Conservation (phyloP, 2,329 filamentous ascomycete genomes). For the Cladosporium sp. region DNA sequence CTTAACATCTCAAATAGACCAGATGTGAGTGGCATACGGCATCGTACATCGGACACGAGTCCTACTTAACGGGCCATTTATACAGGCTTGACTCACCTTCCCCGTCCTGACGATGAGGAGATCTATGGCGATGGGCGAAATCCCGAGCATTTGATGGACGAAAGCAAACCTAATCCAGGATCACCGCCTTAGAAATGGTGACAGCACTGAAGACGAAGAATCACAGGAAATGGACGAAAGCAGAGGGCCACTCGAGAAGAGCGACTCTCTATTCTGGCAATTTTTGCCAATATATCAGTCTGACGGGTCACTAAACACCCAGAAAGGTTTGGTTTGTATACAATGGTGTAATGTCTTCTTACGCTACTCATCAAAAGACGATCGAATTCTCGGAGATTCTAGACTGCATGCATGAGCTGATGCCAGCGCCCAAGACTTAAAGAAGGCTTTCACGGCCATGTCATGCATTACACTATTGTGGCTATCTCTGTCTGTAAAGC, state of each 20-base stretch:
- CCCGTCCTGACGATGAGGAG: no score
- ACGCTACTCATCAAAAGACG: no score
- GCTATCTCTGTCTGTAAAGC: not conserved
- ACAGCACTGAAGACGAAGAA: slow-evolving; percentile 37
- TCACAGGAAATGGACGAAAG: slow-evolving; percentile 49
- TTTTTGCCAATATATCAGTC: no score
- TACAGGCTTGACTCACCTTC: no score
- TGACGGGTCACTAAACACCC: not conserved
- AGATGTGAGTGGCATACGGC: not conserved
- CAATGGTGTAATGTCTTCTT: not conserved
- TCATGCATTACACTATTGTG: not conserved
- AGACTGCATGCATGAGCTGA: not conserved
- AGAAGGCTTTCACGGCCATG: not conserved
- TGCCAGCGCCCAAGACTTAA: not conserved
- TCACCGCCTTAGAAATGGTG: slow-evolving; percentile 20
- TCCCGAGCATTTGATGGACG: no score
- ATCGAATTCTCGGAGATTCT: no score
- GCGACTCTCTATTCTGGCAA: no score
- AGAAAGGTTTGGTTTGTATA: not conserved
- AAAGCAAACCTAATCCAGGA: slow-evolving; percentile 25
- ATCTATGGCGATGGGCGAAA: no score
- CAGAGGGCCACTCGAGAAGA: slow-evolving; percentile 51
- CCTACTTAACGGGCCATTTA: not conserved
- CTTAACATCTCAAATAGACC: not conserved
- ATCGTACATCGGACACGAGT: not conserved